A percentile compares a stretch with the other conserved stretches of the same genome.
Conservation (phyloP, 768 basidiomycete genomes). For the Pleurotus tuoliensis region DNA sequence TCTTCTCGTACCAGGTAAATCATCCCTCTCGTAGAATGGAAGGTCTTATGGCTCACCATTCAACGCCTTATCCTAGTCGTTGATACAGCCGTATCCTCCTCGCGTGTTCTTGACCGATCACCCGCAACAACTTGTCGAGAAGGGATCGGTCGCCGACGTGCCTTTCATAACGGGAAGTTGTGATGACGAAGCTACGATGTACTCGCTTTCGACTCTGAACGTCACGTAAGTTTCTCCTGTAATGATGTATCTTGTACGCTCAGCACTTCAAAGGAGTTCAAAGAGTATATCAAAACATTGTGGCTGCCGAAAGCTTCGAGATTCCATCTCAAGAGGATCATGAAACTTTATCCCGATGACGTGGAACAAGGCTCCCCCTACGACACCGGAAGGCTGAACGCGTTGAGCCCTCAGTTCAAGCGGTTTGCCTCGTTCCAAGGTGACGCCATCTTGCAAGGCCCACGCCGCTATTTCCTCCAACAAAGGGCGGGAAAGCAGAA, state of each 20-base stretch:
- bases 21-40: neutral
- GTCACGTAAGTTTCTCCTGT: slow-evolving; percentile 22
- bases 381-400: slow-evolving; percentile 36
- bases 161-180: slow-evolving; percentile 42
- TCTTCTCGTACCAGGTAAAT: slow-evolving; percentile 35
- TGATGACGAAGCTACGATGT: slow-evolving; percentile 41
- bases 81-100: slow-evolving; percentile 44
- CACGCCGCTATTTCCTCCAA: slow-evolving; percentile 46
- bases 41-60: no score
- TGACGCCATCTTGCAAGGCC: slow-evolving; percentile 47
- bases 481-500: slow-evolving; percentile 33
- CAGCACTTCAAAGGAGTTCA: slow-evolving; percentile 17
- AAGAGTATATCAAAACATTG: slow-evolving; percentile 25
- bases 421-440: slow-evolving; percentile 46
- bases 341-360: slow-evolving; percentile 34
- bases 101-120: slow-evolving; percentile 41
- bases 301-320: slow-evolving; percentile 23
- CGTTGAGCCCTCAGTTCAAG: slow-evolving; percentile 45
- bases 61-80: slow-evolving; percentile 24
- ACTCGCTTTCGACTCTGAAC: slow-evolving; percentile 20
- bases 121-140: slow-evolving; percentile 36
- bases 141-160: slow-evolving; percentile 43
- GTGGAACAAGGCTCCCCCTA: slow-evolving; percentile 48
- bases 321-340: slow-evolving; percentile 24
- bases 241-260: slow-evolving; percentile 10